phyloP scores from a whole-genome alignment of 148 eudicot genomes.

The Heliamphora exappendiculata region DNA sequence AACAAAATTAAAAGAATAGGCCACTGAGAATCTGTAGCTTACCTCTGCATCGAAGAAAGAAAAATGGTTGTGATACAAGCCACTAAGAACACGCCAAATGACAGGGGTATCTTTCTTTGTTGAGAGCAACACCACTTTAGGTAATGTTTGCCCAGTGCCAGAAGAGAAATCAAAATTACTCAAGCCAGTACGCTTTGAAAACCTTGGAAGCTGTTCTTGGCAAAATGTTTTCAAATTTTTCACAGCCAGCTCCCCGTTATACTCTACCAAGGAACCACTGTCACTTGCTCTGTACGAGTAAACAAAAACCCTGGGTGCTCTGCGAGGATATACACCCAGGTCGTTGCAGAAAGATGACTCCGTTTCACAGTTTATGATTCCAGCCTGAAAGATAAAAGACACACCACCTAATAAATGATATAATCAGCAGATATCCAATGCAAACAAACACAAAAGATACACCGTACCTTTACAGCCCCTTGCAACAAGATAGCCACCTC shows the following conservation, averaged over 20 bases:
- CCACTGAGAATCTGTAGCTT: constrained; percentile 3
- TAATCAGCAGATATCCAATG: neutral
- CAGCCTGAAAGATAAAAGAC: constrained; percentile 43
- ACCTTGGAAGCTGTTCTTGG: constrained; percentile 72
- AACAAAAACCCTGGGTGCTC: constrained; percentile 53
- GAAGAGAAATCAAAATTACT: constrained; percentile 34
- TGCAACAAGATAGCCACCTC: constrained; percentile 54
- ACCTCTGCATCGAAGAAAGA: constrained; percentile 81
- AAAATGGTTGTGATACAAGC: constrained; percentile 61
- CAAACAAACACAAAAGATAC: neutral
- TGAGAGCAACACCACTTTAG: constrained; percentile 81
- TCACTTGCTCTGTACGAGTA: constrained; percentile 57
- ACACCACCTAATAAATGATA: neutral
- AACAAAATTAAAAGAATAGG: neutral
- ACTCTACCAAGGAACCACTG: constrained; percentile 73
- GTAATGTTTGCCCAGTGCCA: constrained; percentile 39
- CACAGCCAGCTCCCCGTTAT: constrained; percentile 48
- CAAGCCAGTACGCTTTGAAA: constrained; percentile 55
- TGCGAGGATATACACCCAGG: constrained; percentile 48
- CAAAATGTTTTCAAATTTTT: constrained; percentile 67
- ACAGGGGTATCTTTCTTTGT: constrained; percentile 80
- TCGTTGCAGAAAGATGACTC: constrained; percentile 64
- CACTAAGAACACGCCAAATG: constrained; percentile 90
- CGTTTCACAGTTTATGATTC: constrained; percentile 66
- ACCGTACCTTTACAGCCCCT: constrained; percentile 70